Evolutionary conservation across 345 rosid species (phyloP).

Genomic region (Moringa oleifera): DNA sequence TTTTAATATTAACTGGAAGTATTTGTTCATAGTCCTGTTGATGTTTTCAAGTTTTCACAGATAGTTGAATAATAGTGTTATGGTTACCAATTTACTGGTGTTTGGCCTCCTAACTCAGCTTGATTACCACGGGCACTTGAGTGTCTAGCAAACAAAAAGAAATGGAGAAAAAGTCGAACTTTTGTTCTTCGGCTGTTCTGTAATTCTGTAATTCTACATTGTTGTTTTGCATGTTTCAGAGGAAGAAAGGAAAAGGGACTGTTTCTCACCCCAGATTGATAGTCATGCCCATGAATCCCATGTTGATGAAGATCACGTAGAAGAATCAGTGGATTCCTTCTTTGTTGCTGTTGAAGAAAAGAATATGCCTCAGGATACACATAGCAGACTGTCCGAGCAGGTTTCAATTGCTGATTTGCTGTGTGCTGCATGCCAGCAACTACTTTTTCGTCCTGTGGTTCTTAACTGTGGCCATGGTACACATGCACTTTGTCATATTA

Average conservation of each 20-base stretch:
- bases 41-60: too few relatives aligned
- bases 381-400: conserved; percentile 18
- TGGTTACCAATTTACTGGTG: too few relatives aligned
- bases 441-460: conserved; percentile 53
- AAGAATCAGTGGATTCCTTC: conserved; percentile 11
- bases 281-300: conserved; percentile 15
- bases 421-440: conserved; percentile 65
- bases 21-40: too few relatives aligned
- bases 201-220: neutral
- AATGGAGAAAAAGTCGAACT: neutral
- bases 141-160: too few relatives aligned
- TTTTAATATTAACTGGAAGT: too few relatives aligned
- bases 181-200: neutral
- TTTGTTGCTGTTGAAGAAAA: conserved; percentile 13
- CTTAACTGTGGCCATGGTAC: conserved; percentile 94
- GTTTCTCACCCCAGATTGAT: conserved; percentile 59
- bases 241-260: conserved; percentile 33
- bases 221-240: conserved; percentile 33
- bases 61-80: too few relatives aligned
- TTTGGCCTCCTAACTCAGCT: too few relatives aligned
- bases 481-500: conserved; percentile 8
- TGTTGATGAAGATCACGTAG: conserved; percentile 16
- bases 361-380: conserved; percentile 10
- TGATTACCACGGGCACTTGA: too few relatives aligned
- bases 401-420: conserved; percentile 46